Evolutionary conservation across 108 stramenopile species (phyloP).

Genomic region (Cyclotella choctawhatcheeana): DNA sequence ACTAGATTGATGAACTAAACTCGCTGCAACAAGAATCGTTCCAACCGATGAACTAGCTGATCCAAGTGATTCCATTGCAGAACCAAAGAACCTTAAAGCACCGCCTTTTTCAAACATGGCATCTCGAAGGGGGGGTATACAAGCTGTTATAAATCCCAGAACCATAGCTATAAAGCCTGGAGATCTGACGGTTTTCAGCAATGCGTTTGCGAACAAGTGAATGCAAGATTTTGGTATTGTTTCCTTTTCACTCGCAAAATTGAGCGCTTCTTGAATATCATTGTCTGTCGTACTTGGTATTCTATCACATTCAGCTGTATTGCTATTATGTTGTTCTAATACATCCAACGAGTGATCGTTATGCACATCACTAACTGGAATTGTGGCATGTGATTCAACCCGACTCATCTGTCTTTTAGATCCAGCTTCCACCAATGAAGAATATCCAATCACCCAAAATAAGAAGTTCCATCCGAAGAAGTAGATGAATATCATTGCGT

Average conservation of each 20-base stretch:
- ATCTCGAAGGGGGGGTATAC: slow-evolving; percentile 67
- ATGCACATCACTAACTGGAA: slow-evolving; percentile 1
- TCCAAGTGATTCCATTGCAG: slow-evolving; percentile 71
- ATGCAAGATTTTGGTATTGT: slow-evolving; percentile 3
- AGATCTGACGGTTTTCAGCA: slow-evolving; percentile 60
- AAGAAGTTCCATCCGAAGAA: slow-evolving; percentile 71
- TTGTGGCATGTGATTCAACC: slow-evolving; percentile 1
- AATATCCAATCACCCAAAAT: slow-evolving; percentile 70
- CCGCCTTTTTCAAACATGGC: slow-evolving; percentile 68
- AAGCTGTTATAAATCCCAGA: slow-evolving; percentile 71
- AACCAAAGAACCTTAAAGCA: slow-evolving; percentile 66
- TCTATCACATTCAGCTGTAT: background rate
- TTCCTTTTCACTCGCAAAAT: background rate
- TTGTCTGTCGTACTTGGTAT: background rate
- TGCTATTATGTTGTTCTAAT: background rate
- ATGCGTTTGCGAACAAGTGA: slow-evolving; percentile 30
- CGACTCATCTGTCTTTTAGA: slow-evolving; percentile 26
- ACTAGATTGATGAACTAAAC: slow-evolving; percentile 48
- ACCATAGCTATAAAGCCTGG: slow-evolving; percentile 69
- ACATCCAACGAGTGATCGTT: slow-evolving; percentile 1
- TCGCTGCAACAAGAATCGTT: slow-evolving; percentile 72
- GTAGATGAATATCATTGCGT: slow-evolving; percentile 74
- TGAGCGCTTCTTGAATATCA: slow-evolving; percentile 4
- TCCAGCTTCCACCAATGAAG: slow-evolving; percentile 46
- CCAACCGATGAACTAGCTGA: slow-evolving; percentile 53